Base-by-base conservation (phyloP, 352 stramenopile species). In the Thalassiosira delicatula region DNA sequence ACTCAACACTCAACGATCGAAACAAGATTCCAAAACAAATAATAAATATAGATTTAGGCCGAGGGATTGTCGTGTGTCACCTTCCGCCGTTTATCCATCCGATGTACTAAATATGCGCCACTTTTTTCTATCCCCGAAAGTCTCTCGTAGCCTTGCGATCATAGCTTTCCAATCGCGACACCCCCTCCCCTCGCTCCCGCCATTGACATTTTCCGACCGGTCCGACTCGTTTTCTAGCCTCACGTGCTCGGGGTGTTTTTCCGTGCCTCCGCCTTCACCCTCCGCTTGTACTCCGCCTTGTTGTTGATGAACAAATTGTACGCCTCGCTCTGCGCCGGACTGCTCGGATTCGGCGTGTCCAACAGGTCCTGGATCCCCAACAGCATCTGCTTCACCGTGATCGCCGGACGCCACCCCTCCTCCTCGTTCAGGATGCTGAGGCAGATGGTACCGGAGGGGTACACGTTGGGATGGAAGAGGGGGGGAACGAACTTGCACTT, bases 341-440 rank as follows among this genome's bases (percentile, higher is more conserved):
- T 98, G 88, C 94, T 93, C 44, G 88, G 87, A 77, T 96, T 96
- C 53, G 94, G 97, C 29, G 70, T 76, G 91, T 98, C 93, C 66
- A 99, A 92, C 80, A 98, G 93, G 95, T 98, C 93, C 93, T 94
- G 90, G 79, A 99, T 98, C 62, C 97, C 97, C 85, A 98, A 95
- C 70, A 99, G 92, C 83, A 99, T 98, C 91, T 99, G 97, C 67
- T 92, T 92, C n/a, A 94, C 70, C 12, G 87, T 93, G 81, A 94
- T 94, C 25, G 96, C 97, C 27, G 97, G 97, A 84, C 98, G 97
- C 97, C 97, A 99, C 83, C 97, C 96, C 86, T 98, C 96, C 91
- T 99, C 97, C 91, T 99, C 97, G 85, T 99, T 98, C 42, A 99
- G 78, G 81, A 99, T 99, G 79, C 94, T 98, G 27, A 98, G 88